Conservation (phyloP, 495 filamentous ascomycete genomes). For the Penicillium simplicissimum region DNA sequence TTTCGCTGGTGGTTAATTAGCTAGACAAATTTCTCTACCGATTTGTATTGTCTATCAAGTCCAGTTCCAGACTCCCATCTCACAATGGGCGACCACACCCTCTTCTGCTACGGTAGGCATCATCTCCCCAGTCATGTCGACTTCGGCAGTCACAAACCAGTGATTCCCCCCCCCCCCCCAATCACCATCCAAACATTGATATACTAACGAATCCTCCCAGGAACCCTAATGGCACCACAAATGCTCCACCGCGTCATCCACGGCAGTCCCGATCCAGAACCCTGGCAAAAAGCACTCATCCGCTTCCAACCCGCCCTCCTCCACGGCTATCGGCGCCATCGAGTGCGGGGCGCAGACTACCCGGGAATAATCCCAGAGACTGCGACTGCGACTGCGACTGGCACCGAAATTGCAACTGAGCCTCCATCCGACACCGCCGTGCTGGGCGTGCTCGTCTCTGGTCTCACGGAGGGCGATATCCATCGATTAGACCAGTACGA, state of each 20-base stretch:
- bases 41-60: background rate
- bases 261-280: conserved; percentile 51
- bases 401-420: background rate
- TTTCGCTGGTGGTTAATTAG: background rate
- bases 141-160: background rate
- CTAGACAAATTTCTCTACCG: too few species aligned
- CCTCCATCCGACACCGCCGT: conserved; percentile 47
- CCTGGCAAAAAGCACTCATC: conserved; percentile 55
- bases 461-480: conserved; percentile 76
- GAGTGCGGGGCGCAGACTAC: conserved; percentile 70
- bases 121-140: conserved; percentile 14
- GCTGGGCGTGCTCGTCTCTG: conserved; percentile 75
- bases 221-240: conserved; percentile 71
- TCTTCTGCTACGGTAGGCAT: conserved; percentile 60
- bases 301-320: conserved; percentile 74
- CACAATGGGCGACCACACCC: conserved; percentile 46
- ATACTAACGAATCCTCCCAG: conserved; percentile 20
- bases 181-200: background rate
- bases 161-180: background rate
- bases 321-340: conserved; percentile 67
- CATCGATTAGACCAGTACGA: conserved; percentile 81
- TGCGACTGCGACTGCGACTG: conserved; percentile 7
- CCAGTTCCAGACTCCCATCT: background rate
- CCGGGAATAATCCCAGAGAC: conserved; percentile 68
- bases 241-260: conserved; percentile 85